Evolutionary conservation across 305 asterid species (phyloP).

Genomic region (Solanum chacoense): DNA sequence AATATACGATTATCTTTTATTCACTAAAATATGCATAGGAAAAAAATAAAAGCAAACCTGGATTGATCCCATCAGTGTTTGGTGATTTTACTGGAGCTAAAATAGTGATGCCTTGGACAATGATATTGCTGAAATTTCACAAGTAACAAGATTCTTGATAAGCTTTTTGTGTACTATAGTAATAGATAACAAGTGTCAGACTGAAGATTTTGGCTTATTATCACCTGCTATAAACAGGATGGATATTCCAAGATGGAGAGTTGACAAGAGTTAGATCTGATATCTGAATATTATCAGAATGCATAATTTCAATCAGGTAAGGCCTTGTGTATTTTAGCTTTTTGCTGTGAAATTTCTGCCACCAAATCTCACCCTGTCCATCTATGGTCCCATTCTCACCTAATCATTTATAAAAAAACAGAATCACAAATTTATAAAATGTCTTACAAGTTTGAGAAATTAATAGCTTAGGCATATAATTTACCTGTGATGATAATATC

Average conservation of each 20-base stretch:
- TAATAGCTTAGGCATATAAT: neutral
- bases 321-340: constrained; percentile 16
- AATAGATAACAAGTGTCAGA: neutral
- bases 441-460: neutral
- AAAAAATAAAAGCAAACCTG: constrained; percentile 10
- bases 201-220: too few species aligned
- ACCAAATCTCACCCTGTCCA: constrained; percentile 18
- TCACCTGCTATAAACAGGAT: constrained; percentile 18
- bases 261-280: constrained; percentile 12
- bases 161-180: neutral
- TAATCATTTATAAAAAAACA: neutral
- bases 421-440: neutral
- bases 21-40: neutral
- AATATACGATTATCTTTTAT: neutral
- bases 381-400: constrained; percentile 24
- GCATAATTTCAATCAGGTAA: constrained; percentile 12
- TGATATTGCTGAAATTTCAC: constrained; percentile 6
- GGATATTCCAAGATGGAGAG: constrained; percentile 17
- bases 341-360: constrained; percentile 15
- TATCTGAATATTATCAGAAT: constrained; percentile 14
- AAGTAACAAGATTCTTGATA: neutral
- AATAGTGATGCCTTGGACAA: constrained; percentile 12
- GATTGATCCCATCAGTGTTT: constrained; percentile 20
- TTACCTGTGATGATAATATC: constrained; percentile 16
- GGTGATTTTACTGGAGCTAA: constrained; percentile 15